Conservation (phyloP, 106 monocot genomes). For the Allium sativum region DNA sequence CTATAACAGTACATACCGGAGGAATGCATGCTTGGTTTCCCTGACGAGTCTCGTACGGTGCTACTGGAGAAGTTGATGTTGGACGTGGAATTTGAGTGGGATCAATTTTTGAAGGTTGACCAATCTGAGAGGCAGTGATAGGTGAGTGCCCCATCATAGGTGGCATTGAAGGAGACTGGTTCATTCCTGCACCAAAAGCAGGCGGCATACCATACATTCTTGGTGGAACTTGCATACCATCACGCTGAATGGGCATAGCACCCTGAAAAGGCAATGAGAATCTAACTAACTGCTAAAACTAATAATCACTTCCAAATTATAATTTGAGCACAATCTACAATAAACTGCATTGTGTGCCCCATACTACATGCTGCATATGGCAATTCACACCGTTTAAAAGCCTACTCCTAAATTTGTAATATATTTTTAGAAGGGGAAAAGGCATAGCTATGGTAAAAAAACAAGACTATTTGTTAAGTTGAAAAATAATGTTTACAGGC, state of each 20-base stretch:
- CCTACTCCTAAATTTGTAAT: not conserved
- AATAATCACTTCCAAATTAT: not conserved
- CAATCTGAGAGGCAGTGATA: constrained; percentile 35
- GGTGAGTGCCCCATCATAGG: constrained; percentile 56
- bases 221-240: constrained; percentile 48
- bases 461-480: not conserved
- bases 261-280: constrained; percentile 28
- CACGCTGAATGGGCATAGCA: constrained; percentile 15
- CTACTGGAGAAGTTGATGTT: constrained; percentile 43
- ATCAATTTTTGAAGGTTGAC: constrained; percentile 73
- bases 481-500: not conserved
- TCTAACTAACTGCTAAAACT: not conserved
- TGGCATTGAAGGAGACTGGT: constrained; percentile 28
- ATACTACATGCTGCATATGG: not conserved
- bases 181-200: constrained; percentile 9
- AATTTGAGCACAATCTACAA: not conserved
- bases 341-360: not conserved
- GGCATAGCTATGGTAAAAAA: not conserved
- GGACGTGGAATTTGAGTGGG: constrained; percentile 93
- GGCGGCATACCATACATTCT: constrained; percentile 61
- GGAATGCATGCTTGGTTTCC: constrained; percentile 68
- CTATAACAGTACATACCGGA: constrained; percentile 39
- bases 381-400: not conserved
- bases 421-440: not conserved
- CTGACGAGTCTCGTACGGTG: constrained; percentile 70